Evolutionary conservation across 768 basidiomycete species (phyloP), one percentile per base, ranked within the genome.

Genomic region (Xerocomellus chrysenteron): DNA sequence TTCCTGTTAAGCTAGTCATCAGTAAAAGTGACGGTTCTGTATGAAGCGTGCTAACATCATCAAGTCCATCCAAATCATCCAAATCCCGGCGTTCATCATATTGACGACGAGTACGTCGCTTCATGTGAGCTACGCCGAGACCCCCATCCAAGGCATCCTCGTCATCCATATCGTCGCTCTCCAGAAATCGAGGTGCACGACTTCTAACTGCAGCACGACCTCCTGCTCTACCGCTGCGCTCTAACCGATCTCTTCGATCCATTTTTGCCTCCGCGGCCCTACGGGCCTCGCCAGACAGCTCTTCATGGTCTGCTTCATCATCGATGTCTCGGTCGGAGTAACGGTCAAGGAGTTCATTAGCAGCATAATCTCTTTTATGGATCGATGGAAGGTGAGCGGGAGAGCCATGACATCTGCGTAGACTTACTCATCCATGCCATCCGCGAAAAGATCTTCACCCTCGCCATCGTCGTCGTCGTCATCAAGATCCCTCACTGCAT

Each of bases 41-140:
- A 42, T 21, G 35, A 55, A 28, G 35, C 24, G 43, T 42, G 76
- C 88, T 57, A 57, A 92, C 93, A 65, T 94, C 92, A 53, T 94
- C 94, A 17, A 87, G 72, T 33, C 90, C 94, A 47, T 94, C 94
- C 60, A 94, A 79, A 74, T 98, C 95, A 69, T 98, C 96, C 36
- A 90, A 72, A 68, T 94, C 92, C 60, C 85, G 82, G 50, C 92
- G 81, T 74, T 99, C 97, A 67, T 99, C 97, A 59, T 98, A 98
- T 65, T 94, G 90, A 65, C 91, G 82, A 65, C 97, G 82, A 6
- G 92, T 88, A 40, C 96, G 83, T 43, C 83, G 78, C 58, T 87
- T 90, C 81, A 94, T 90, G 40, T 84, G 86, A 16, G 81, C 79
- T 19, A 89, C 56, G 74, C 82, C 74, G 75, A 84, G 61, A 74